A percentile compares a stretch with the other conserved stretches of the same genome.
Evolutionary conservation across 305 asterid genomes (phyloP).

Genomic region (Fraxinus xanthoxyloides): DNA sequence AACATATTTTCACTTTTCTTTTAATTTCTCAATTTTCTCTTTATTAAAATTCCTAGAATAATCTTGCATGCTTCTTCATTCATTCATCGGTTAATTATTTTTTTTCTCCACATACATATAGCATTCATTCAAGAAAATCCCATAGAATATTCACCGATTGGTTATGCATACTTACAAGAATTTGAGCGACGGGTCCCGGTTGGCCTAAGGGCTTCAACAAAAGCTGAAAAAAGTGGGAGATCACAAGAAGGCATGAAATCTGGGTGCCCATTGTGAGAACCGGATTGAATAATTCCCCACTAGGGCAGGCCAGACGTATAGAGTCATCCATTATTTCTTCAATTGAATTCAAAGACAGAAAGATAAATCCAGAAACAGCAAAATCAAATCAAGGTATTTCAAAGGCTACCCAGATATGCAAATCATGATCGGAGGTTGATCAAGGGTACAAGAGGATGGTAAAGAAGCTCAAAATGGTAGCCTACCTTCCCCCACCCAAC

Average conservation of each 20-base stretch:
- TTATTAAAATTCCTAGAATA: neutral
- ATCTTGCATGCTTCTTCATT: neutral
- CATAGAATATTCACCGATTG: neutral
- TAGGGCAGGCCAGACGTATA: conserved; percentile 36
- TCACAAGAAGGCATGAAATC: conserved; percentile 78
- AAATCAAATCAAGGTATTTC: conserved; percentile 5
- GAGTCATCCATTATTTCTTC: conserved; percentile 37
- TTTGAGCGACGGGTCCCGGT: conserved; percentile 91
- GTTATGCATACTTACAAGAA: conserved; percentile 86
- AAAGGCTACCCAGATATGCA: neutral
- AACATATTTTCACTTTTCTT: neutral
- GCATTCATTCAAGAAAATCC: neutral
- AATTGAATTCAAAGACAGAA: neutral
- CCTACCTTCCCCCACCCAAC: conserved; percentile 6
- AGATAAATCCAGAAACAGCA: neutral
- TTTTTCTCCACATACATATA: neutral
- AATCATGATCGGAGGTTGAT: neutral
- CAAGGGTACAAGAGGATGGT: neutral
- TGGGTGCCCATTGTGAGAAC: conserved; percentile 78
- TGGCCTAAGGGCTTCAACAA: conserved; percentile 86
- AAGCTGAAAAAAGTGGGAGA: conserved; percentile 85
- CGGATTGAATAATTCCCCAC: conserved; percentile 73
- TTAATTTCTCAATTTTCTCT: neutral
- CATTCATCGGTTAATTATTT: neutral
- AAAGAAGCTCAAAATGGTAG: neutral